phyloP scores from a whole-genome alignment of 805 yeast genomes.

The Wickerhamomyces chambardii region DNA sequence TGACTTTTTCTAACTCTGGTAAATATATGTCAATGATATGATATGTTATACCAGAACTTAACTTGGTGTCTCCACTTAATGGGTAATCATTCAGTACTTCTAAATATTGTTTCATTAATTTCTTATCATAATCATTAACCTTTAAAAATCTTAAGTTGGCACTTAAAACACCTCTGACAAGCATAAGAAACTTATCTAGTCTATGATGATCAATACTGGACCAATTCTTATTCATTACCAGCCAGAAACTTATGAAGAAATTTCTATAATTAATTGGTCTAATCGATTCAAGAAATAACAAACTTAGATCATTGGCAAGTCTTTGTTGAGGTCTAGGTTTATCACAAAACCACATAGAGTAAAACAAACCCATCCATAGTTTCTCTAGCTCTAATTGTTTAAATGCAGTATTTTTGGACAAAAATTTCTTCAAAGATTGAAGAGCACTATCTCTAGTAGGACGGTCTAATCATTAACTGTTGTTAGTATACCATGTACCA shows the following conservation, averaged over 20 bases:
- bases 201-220: slow-evolving; percentile 71
- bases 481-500: slow-evolving; percentile 1
- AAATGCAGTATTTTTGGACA: slow-evolving; percentile 29
- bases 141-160: slow-evolving; percentile 53
- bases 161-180: slow-evolving; percentile 69
- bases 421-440: slow-evolving; percentile 49
- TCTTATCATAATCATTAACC: slow-evolving; percentile 43
- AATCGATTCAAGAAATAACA: slow-evolving; percentile 34
- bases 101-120: slow-evolving; percentile 35
- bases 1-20: slow-evolving; percentile 72
- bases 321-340: slow-evolving; percentile 88
- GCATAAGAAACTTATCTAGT: slow-evolving; percentile 75
- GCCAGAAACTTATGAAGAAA: slow-evolving; percentile 77
- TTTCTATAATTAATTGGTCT: slow-evolving; percentile 31
- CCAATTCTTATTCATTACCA: slow-evolving; percentile 76
- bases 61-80: slow-evolving; percentile 46
- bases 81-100: slow-evolving; percentile 33
- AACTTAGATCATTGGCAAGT: slow-evolving; percentile 67
- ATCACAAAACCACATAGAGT: slow-evolving; percentile 95
- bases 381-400: slow-evolving; percentile 50
- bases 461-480: slow-evolving; percentile 31
- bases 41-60: slow-evolving; percentile 71
- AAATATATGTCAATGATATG: slow-evolving; percentile 78
- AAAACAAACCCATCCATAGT: slow-evolving; percentile 94
- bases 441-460: slow-evolving; percentile 69